Base-by-base conservation (phyloP, 1,284 basidiomycete species). In the Meripilus lineatus region DNA sequence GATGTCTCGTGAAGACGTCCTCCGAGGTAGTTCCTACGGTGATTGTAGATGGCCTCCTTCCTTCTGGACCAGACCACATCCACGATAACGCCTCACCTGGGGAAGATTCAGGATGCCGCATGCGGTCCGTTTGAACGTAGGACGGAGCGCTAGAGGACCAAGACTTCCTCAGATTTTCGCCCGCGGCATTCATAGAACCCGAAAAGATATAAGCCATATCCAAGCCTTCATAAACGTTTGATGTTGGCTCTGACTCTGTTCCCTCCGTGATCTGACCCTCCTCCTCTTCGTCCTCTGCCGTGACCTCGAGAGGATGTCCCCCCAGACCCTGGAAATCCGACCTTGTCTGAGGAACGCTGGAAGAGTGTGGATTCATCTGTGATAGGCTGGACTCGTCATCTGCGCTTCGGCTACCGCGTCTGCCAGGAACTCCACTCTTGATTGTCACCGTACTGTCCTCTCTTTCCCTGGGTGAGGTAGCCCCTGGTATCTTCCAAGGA, bases 1-100 rank as follows among this genome's bases (percentile, higher is more conserved):
- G 55, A 28, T 73, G 75, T 43, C 67, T 69, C 36, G 68, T 67
- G 54, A 87, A 87, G 7, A 79, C 66, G 55, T 86, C 82, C 32
- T 79, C 79, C 32, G 65, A 63, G 44, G 56, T 53, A 20, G 61
- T 67, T 18, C 57, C 62, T 5, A 71, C 67, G 2, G 75, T 76
- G 5, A 70, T 65, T 1, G 72, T 71, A 49, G 79, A 81, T 24
- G 72, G 69, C 18, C 74, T 60, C 26, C 73, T 66, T 24, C 64
- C 40, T 4, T 39, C 38, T 14, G 21, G 14, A 14, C 57, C 45
- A 54, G 33, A 50, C 50, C 28, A 56, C 58, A 28, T 49, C 49
- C 48, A 51, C 10, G 46, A 51, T 32, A 41, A 40, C 43, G 13
- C 40, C 39, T 3, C 17, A 11, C 28, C 50, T 10, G 10, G 28